Evolutionary conservation across 2,329 filamentous ascomycete species (phyloP).

Genomic region (Grosmannia clavigera): DNA sequence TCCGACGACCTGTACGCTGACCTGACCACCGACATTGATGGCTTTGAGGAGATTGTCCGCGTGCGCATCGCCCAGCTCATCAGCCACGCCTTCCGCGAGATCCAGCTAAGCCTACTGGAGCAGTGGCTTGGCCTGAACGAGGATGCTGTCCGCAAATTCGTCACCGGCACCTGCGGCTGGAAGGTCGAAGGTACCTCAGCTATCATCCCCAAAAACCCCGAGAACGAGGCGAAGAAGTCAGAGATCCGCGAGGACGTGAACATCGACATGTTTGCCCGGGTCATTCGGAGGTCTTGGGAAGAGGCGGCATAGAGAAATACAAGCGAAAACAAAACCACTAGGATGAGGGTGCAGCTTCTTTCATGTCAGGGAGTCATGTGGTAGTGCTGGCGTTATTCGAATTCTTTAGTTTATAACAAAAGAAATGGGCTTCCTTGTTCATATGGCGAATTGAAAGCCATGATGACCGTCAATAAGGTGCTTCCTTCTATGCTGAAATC

Average conservation of each 20-base stretch:
- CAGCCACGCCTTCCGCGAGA: slow-evolving; percentile 65
- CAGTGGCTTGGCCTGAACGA: slow-evolving; percentile 60
- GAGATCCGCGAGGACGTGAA: slow-evolving; percentile 93
- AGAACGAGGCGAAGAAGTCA: slow-evolving; percentile 93
- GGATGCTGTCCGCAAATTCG: slow-evolving; percentile 62
- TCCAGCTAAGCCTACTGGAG: slow-evolving; percentile 55
- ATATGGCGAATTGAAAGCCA: not conserved
- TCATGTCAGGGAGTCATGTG: not conserved
- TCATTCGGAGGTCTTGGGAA: slow-evolving; percentile 78
- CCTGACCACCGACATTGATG: slow-evolving; percentile 82
- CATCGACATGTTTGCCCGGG: slow-evolving; percentile 71
- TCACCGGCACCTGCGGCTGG: slow-evolving; percentile 80
- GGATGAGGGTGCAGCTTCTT: not conserved
- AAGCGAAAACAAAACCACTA: not conserved
- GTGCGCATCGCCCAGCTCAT: slow-evolving; percentile 81
- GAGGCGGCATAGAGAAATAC: slow-evolving; percentile 48
- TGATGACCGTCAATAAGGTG: no score
- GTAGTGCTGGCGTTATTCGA: not conserved
- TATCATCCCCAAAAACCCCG: slow-evolving; percentile 79
- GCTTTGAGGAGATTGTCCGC: slow-evolving; percentile 90
- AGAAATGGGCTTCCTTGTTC: not conserved
- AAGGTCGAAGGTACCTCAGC: slow-evolving; percentile 57
- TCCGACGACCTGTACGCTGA: slow-evolving; percentile 93
- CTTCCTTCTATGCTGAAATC: no score
- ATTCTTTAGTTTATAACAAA: not conserved